These are phyloP conservation scores for Pseudotsuga menziesii DNA, from an alignment of 75 land plant genomes.

Conservation along the genomic window DNA sequence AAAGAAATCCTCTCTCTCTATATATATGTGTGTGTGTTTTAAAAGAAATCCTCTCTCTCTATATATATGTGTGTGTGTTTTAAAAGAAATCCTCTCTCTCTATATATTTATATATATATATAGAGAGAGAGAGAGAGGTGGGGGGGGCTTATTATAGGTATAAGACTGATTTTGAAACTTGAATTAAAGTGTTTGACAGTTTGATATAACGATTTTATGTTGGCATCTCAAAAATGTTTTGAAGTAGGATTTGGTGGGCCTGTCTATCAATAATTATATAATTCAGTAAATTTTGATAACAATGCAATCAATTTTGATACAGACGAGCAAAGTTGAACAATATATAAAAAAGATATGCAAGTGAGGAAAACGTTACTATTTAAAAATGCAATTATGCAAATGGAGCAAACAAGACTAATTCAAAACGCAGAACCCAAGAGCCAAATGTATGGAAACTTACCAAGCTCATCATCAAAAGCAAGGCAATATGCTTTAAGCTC, in stretches of 20 bases:
- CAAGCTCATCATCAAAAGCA: slow-evolving; percentile 97
- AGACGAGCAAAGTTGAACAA: neutral
- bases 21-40: no score
- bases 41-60: no score
- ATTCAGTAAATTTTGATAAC: neutral
- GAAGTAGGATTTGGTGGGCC: neutral
- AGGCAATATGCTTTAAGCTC: slow-evolving; percentile 97
- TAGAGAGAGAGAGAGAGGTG: neutral
- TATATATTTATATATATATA: neutral
- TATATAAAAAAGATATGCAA: neutral
- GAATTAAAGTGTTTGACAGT: neutral
- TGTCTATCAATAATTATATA: neutral
- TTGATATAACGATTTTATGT: neutral
- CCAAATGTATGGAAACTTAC: slow-evolving; percentile 26
- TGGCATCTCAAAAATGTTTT: neutral
- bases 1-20: no score
- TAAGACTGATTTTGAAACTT: neutral
- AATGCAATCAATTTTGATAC: no score
- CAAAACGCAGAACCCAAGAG: neutral
- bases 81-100: no score
- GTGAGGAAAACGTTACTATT: no score
- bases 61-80: no score
- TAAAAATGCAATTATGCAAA: neutral
- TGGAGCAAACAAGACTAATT: neutral
- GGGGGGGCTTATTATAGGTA: neutral